These are phyloP conservation scores for Yamadazyma sp. DNA, from an alignment of 805 yeast species.

Conservation along the genomic window DNA sequence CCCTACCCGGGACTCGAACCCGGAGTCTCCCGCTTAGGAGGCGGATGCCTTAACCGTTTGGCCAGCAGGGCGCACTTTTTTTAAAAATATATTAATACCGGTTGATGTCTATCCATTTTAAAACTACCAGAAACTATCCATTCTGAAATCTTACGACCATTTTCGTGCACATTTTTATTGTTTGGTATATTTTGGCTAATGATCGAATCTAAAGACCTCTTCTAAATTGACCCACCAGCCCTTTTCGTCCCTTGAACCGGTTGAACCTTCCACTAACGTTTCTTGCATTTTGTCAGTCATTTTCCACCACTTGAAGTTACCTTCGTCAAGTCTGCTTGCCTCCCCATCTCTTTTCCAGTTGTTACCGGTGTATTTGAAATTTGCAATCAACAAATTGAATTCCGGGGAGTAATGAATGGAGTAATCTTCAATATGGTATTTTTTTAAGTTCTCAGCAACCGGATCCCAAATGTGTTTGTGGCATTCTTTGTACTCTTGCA, in stretches of 20 bases:
- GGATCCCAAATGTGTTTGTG: slow-evolving; percentile 31
- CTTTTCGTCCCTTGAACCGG: slow-evolving; percentile 34
- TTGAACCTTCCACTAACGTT: slow-evolving; percentile 33
- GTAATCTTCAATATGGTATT: slow-evolving; percentile 42
- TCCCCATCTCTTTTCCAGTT: slow-evolving; percentile 36
- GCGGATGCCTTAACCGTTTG: slow-evolving; percentile 56
- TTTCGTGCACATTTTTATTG: too few species aligned
- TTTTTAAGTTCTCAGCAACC: slow-evolving; percentile 30
- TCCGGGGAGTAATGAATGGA: slow-evolving; percentile 36
- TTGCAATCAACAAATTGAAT: slow-evolving; percentile 33
- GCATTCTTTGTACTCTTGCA: slow-evolving; percentile 36
- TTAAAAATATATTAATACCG: too few species aligned
- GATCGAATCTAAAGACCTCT: slow-evolving; percentile 40
- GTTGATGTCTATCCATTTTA: too few species aligned
- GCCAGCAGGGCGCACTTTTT: slow-evolving; percentile 48
- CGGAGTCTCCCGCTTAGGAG: slow-evolving; percentile 44
- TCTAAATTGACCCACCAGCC: slow-evolving; percentile 42
- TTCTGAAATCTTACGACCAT: too few species aligned
- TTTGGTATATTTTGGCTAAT: too few species aligned
- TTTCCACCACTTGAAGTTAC: slow-evolving; percentile 42
- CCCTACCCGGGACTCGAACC: slow-evolving; percentile 45
- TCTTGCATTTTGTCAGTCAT: slow-evolving; percentile 42
- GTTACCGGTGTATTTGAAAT: slow-evolving; percentile 38
- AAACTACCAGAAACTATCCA: too few species aligned
- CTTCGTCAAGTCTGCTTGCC: slow-evolving; percentile 32